phyloP scores from a whole-genome alignment of 108 stramenopile genomes.

The Nannochloropsis granulata region DNA sequence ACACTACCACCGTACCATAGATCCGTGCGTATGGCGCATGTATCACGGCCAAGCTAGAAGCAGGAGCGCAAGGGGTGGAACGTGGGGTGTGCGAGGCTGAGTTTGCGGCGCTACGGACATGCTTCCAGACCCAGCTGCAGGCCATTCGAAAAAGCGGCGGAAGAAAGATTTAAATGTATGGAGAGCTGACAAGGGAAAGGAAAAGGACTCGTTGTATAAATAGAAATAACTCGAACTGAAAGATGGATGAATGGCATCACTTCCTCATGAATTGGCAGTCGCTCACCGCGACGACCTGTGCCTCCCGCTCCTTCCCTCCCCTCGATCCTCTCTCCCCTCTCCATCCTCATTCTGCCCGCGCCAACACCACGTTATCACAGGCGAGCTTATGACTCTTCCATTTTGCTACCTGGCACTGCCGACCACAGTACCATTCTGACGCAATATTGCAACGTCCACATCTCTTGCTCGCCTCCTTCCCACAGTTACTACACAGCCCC shows the following conservation, averaged over 20 bases:
- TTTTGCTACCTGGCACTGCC: not conserved
- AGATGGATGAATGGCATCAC: no score
- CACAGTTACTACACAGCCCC: not conserved
- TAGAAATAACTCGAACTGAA: no score
- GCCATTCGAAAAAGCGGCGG: not conserved
- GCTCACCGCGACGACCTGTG: no score
- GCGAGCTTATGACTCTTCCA: not conserved
- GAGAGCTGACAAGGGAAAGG: no score
- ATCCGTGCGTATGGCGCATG: not conserved
- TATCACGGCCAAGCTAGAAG: not conserved
- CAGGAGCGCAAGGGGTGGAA: not conserved
- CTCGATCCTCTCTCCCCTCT: no score
- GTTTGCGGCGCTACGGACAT: not conserved
- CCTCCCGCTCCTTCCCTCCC: no score
- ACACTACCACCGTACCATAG: not conserved
- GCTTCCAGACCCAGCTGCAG: not conserved
- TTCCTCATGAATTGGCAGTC: no score
- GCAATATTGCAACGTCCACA: not conserved
- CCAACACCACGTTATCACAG: not conserved
- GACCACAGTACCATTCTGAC: not conserved
- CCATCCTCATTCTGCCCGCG: not conserved
- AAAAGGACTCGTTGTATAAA: no score
- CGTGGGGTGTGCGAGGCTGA: not conserved
- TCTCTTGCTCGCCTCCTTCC: not conserved
- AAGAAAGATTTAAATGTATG: not conserved